Base-by-base conservation (phyloP, 768 basidiomycete species). In the Psilocybe cyanescens region DNA sequence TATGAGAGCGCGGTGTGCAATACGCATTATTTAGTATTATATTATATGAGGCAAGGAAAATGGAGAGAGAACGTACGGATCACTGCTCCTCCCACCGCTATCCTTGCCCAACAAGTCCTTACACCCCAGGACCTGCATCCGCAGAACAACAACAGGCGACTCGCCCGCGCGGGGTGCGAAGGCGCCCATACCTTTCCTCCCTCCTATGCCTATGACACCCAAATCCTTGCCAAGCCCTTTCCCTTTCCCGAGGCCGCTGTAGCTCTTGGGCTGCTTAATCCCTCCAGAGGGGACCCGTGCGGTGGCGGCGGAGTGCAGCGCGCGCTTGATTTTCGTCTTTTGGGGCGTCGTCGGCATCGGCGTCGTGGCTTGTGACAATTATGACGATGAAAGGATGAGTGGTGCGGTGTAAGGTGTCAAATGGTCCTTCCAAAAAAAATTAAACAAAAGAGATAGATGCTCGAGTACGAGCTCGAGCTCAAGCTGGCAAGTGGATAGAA, bases 101-200 rank as follows among this genome's bases (percentile, higher is more conserved):
- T 90, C 86, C 67, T 88, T 90, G 7, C 87, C 77, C 17, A 83
- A 72, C 30, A 94, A 78, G 56, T 85, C 79, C 17, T 74, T 82
- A 69, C 91, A 91, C 4, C 84, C 81, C 4, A 92, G 58, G 16
- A 94, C 81, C 70, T 91, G 90, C 1, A 94, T 77, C 19, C 89
- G 79, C 37, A 93, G 81, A 30, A 88, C 66, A 37, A 89, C 88
- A 59, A 90, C 68, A 1, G 92, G 90, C 0, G 74, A 74, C 71
- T 94, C 92, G 16, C 89, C 89, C 0, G 81, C 80, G 3, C 74
- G 65, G 0, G 89, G 87, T 4, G 70, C 59, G 49, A 79, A 72
- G 2, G 59, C 59, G 31, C 72, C 59, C 59, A 35, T 70, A 4
- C 47, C 47, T 29, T n/a, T 49, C 14, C 41, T 16, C 41, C 47